These are phyloP conservation scores for Microdochium nivale DNA, from an alignment of 2,329 filamentous ascomycete species.

Conservation along the genomic window DNA sequence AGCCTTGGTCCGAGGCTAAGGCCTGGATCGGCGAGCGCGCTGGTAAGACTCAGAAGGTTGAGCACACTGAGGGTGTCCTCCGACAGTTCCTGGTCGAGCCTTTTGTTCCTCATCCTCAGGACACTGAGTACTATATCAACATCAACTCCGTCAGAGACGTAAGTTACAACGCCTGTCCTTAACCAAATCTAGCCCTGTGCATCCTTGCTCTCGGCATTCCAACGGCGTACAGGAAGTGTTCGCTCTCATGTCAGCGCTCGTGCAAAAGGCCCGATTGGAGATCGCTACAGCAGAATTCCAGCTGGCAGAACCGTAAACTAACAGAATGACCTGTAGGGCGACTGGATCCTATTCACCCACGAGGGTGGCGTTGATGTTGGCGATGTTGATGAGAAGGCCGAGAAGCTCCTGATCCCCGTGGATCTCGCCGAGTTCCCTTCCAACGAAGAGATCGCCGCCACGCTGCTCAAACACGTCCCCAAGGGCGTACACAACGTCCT, in stretches of 20 bases:
- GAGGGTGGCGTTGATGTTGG: slow-evolving; percentile 99
- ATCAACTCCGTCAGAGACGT: slow-evolving; percentile 99
- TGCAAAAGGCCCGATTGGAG: no score
- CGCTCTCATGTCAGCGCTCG: no score
- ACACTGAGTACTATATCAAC: slow-evolving; percentile 99
- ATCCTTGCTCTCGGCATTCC: no score
- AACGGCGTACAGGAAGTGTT: no score
- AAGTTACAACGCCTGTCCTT: slow-evolving; percentile 37
- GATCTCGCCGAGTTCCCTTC: slow-evolving; percentile 92
- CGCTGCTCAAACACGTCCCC: slow-evolving; percentile 87
- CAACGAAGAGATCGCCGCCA: slow-evolving; percentile 82
- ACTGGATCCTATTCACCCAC: slow-evolving; percentile 99
- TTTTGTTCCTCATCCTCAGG: slow-evolving; percentile 89
- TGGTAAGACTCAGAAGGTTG: slow-evolving; percentile 86
- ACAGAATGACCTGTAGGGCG: slow-evolving; percentile 54
- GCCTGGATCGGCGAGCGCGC: slow-evolving; percentile 91
- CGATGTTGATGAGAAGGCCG: slow-evolving; percentile 96
- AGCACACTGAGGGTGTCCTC: slow-evolving; percentile 80
- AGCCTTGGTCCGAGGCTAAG: slow-evolving; percentile 89
- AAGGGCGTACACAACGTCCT: slow-evolving; percentile 95
- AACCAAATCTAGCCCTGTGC: slow-evolving; percentile 4
- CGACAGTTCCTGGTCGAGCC: slow-evolving; percentile 97
- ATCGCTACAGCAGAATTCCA: no score
- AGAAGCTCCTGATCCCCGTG: slow-evolving; percentile 96
- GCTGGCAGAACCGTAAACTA: slow-evolving; percentile 1